Base-by-base conservation (phyloP, 2,329 filamentous ascomycete genomes). In the Fusarium chaquense region DNA sequence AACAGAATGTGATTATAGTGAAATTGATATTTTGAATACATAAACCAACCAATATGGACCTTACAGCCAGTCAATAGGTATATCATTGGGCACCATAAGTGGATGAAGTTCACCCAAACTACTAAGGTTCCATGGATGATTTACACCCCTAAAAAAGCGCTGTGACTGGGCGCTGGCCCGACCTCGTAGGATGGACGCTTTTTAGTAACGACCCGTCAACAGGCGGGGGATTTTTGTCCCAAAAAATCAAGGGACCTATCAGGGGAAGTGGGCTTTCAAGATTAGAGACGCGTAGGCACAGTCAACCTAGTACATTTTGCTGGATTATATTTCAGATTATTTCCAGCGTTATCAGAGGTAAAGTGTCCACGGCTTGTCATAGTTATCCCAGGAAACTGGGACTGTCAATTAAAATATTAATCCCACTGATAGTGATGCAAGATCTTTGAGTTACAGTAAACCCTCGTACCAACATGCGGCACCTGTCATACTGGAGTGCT, bases 261-360 rank as follows among this genome's bases (percentile, higher is more conserved):
- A 67, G 62, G 67, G 58, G 67, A 67, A 67, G 67, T 70, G 67
- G 67, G 41, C 54, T 52, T 59, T 63, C 45, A 53, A 70, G 54
- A 70, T 67, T 69, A 55, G 57, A 62, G 67, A 63, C 67, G 67
- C 67, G 67, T 59, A 52, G 62, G 16, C 35, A 38, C 20, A 51
- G 44, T 56, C 66, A 70, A 63, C 67, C 66, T 20, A 20, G 20
- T 67, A 26, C 46, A 30, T 28, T 28, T 4, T 30, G 26, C 18
- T 24, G 22, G 13, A 24, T 4, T 15, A 16, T 24, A 43, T 43
- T 16, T 45, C 30, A 46, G n/a, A 46, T 15, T 20, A 28, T 32
- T 15, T 32, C 26, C 2, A 22, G n/a, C 26, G n/a, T n/a, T 22
- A 30, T 46, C 28, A 32, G 12, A 46, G n/a, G 28, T 16, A 16